Conservation (phyloP, 2,329 filamentous ascomycete genomes). For the Xylariaceae sp. region DNA sequence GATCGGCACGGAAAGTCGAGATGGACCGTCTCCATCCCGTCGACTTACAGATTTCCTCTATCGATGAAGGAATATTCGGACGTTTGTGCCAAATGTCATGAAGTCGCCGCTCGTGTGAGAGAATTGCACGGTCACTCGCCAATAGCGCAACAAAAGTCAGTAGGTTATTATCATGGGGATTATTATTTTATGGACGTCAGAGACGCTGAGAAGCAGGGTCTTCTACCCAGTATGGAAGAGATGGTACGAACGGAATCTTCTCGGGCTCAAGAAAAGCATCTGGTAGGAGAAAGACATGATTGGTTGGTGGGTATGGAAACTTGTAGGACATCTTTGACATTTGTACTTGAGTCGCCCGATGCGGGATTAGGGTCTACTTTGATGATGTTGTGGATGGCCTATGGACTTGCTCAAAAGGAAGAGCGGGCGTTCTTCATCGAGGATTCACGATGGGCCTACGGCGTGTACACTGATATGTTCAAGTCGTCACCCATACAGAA, state of each 20-base stretch:
- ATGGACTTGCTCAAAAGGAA: slow-evolving; percentile 70
- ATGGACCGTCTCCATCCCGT: slow-evolving; percentile 80
- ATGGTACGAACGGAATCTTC: slow-evolving; percentile 36
- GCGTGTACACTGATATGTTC: slow-evolving; percentile 68
- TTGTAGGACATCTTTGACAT: slow-evolving; percentile 70
- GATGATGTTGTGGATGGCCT: slow-evolving; percentile 77
- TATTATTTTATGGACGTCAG: slow-evolving; percentile 67
- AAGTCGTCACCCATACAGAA: slow-evolving; percentile 55
- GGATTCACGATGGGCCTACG: slow-evolving; percentile 78
- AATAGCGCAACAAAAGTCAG: slow-evolving; percentile 40
- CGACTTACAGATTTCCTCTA: slow-evolving; percentile 60
- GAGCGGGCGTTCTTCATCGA: slow-evolving; percentile 76
- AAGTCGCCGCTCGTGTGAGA: slow-evolving; percentile 55
- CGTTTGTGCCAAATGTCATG: slow-evolving; percentile 61
- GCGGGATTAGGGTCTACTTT: slow-evolving; percentile 72
- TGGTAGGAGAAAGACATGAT: slow-evolving; percentile 45
- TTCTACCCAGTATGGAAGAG: slow-evolving; percentile 47
- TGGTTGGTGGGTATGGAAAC: slow-evolving; percentile 45
- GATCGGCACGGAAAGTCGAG: slow-evolving; percentile 59
- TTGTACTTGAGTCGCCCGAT: slow-evolving; percentile 66
- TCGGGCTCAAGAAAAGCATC: slow-evolving; percentile 27
- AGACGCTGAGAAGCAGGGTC: slow-evolving; percentile 60
- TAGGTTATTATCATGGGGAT: slow-evolving; percentile 57
- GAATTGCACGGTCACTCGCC: slow-evolving; percentile 42
- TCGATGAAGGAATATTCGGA: slow-evolving; percentile 59